Evolutionary conservation across 1,284 basidiomycete species (phyloP), one percentile per base, ranked within the genome.

Genomic region (Marasmius fiardii): DNA sequence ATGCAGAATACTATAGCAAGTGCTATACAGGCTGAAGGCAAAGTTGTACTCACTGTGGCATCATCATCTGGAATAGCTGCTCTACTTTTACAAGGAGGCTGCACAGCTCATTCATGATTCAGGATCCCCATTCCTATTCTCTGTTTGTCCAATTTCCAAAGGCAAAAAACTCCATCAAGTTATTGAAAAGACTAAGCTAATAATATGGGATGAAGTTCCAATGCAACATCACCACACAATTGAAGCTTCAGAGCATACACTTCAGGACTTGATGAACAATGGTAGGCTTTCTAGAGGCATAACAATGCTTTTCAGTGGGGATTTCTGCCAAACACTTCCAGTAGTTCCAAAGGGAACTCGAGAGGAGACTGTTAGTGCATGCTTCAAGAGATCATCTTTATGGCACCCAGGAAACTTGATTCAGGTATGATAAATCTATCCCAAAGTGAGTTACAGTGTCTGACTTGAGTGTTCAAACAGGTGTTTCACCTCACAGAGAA

Each of bases 1-100:
- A n/a, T n/a, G n/a, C n/a, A n/a, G 56, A 77, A 74, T 8, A 69
- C 74, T 0, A 55, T 82, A 43, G 69, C 70, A 55, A 47, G 65
- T 52, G 39, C 55, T 4, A 20, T 79, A 2, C 63, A 67, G 16
- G 52, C 57, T 12, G 55, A 65, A 26, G 64, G 63, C 0, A 20
- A 57, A 11, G 70, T 79, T 60, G 68, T 75, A 0, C 64, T 81
- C 0, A 76, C 72, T 67, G 74, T 73, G 6, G 71, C 77, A 14
- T 78, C 77, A 14, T 78, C 77, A 2, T 77, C 74, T 5, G 78
- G 78, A 0, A 75, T 80, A 51, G 69, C 78, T 16, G 65, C 76
- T 3, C 63, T 79, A 1, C 64, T 80, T 0, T 53, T 79, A 0
- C 60, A 44, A 3, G 74, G 74, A 21, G 76, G 78, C 1, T 61